Evolutionary conservation across 352 stramenopile species (phyloP).

Genomic region (Globisporangium spiculum): DNA sequence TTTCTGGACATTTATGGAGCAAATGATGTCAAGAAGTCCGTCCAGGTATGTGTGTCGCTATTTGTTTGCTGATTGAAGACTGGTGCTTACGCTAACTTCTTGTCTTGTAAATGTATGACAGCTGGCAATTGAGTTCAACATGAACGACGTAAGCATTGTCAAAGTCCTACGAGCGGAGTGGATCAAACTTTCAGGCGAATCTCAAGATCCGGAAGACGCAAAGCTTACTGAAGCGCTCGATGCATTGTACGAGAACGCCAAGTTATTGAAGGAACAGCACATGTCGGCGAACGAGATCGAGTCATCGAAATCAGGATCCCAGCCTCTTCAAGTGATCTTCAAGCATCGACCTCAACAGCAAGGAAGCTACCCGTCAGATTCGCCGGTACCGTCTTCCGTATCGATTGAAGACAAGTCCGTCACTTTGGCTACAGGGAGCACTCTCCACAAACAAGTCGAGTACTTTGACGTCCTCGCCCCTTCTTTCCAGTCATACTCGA

Average conservation of each 20-base stretch:
- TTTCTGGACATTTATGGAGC: constrained; percentile 72
- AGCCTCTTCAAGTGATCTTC: constrained; percentile 81
- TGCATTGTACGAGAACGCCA: constrained; percentile 40
- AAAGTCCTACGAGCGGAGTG: constrained; percentile 55
- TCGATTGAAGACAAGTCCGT: constrained; percentile 33
- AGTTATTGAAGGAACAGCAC: constrained; percentile 43
- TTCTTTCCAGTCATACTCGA: constrained; percentile 53
- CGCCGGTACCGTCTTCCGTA: background rate
- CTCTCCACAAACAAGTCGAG: constrained; percentile 48
- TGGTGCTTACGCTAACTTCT: background rate
- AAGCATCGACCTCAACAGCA: constrained; percentile 73
- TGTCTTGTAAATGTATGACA: constrained; percentile 20
- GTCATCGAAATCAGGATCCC: constrained; percentile 21
- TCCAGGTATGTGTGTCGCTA: constrained; percentile 60
- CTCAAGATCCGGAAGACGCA: constrained; percentile 23
- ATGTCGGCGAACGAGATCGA: constrained; percentile 36
- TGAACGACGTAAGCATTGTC: constrained; percentile 62
- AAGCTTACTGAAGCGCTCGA: constrained; percentile 49
- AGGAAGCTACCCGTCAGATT: constrained; percentile 13
- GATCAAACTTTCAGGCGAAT: constrained; percentile 22
- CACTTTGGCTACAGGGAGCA: constrained; percentile 35
- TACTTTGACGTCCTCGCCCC: constrained; percentile 67
- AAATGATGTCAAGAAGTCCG: constrained; percentile 55
- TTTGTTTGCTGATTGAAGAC: background rate
- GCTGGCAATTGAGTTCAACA: constrained; percentile 69